Conservation (phyloP, 2,329 filamentous ascomycete species). For the Monosporascus sp. region DNA sequence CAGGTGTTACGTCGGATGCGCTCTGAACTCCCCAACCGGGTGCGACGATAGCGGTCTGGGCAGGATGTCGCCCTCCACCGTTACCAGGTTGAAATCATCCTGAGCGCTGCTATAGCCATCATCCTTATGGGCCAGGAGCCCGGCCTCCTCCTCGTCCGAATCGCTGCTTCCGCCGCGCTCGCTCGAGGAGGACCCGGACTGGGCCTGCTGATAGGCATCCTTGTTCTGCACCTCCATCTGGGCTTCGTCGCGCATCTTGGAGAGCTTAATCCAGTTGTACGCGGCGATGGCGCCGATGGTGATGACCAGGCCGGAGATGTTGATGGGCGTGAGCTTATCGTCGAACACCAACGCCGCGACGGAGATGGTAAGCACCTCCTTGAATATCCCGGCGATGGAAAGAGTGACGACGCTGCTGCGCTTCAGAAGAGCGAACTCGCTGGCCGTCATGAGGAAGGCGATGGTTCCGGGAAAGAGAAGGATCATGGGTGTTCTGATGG, state of each 20-base stretch:
- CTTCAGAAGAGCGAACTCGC: slow-evolving; percentile 91
- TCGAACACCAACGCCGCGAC: slow-evolving; percentile 85
- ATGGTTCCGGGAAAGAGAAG: slow-evolving; percentile 85
- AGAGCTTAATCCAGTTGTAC: slow-evolving; percentile 95
- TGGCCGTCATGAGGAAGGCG: slow-evolving; percentile 94
- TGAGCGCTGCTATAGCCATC: slow-evolving; percentile 27
- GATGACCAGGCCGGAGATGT: slow-evolving; percentile 79
- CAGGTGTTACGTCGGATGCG: slow-evolving; percentile 17
- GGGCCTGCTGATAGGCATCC: slow-evolving; percentile 23
- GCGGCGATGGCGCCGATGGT: slow-evolving; percentile 81
- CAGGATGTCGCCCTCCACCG: slow-evolving; percentile 36
- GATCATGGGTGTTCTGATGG: slow-evolving; percentile 60
- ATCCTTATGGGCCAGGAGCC: slow-evolving; percentile 37
- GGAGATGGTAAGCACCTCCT: slow-evolving; percentile 93
- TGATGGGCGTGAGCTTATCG: slow-evolving; percentile 81
- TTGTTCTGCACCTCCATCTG: slow-evolving; percentile 44
- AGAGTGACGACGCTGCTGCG: slow-evolving; percentile 94
- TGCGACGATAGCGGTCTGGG: slow-evolving; percentile 26
- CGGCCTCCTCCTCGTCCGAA: slow-evolving; percentile 41
- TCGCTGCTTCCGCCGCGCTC: slow-evolving; percentile 32
- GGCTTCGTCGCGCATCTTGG: slow-evolving; percentile 79
- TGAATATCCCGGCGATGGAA: slow-evolving; percentile 96
- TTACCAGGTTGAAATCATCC: slow-evolving; percentile 27
- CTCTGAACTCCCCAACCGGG: slow-evolving; percentile 12
- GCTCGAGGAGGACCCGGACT: slow-evolving; percentile 28